phyloP scores from a whole-genome alignment of 305 asterid species.

The Rubia peregrina region DNA sequence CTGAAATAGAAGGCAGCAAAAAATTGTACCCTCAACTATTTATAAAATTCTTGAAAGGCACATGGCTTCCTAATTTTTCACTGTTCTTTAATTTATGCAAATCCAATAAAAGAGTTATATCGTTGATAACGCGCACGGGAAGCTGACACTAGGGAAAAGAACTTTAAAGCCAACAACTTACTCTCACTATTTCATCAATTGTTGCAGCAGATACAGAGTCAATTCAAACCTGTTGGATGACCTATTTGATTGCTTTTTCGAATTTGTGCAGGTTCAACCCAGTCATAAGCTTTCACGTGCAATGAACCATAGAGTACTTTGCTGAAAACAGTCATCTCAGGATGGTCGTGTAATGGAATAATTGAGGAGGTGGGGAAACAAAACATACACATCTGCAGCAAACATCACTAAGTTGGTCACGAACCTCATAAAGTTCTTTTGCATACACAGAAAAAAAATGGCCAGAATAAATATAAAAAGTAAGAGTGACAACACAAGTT shows the following conservation, averaged over 20 bases:
- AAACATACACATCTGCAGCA: conserved; percentile 90
- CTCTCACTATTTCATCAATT: conserved; percentile 7
- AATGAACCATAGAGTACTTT: conserved; percentile 92
- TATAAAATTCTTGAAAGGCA: neutral
- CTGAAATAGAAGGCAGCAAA: neutral
- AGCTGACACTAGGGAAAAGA: neutral
- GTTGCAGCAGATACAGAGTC: conserved; percentile 16
- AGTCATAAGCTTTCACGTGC: conserved; percentile 92
- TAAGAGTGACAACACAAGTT: neutral
- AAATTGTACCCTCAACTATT: neutral
- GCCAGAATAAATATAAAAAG: neutral
- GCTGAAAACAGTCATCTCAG: conserved; percentile 94
- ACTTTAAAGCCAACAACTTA: neutral
- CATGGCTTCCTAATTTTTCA: neutral
- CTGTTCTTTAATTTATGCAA: neutral
- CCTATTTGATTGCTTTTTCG: conserved; percentile 39
- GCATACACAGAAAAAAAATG: conserved; percentile 1
- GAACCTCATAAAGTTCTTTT: conserved; percentile 15
- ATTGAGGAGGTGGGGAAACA: conserved; percentile 92
- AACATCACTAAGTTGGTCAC: conserved; percentile 27
- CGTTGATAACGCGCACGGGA: neutral
- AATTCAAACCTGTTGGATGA: conserved; percentile 51
- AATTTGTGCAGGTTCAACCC: conserved; percentile 85
- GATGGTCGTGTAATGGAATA: conserved; percentile 97
- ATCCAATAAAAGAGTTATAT: neutral